Base-by-base conservation (phyloP, 441 rosid genomes). In the Hura crepitans region DNA sequence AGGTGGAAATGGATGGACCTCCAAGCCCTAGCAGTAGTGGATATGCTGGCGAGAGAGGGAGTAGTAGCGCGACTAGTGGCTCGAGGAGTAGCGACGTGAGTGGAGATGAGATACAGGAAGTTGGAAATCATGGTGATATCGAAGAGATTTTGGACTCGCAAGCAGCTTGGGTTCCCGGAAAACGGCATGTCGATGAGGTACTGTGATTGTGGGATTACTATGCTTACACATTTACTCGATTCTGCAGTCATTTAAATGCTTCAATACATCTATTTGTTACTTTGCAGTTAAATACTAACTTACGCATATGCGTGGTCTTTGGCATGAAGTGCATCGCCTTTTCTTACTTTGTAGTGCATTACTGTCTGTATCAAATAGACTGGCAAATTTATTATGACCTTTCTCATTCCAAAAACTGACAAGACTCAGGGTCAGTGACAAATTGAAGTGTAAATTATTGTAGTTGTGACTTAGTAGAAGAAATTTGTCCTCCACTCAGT, bases 141-240 rank as follows among this genome's bases (percentile, higher is more conserved):
- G 82, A 77, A 35, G 80, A 61, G 37, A 75, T 57, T 71, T 28
- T 66, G 8, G 85, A 87, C 71, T 80, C 87, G 11, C 86, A 78
- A 69, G 76, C 78, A 27, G 72, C 88, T 10, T 90, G 97, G 97
- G 74, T 86, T 31, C 96, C 97, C n/a, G 89, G 94, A 4, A 94
- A 94, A 82, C 94, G 96, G 65, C 93, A 91, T 68, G 85, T 86
- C 50, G 84, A 94, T 68, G 99, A 94, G 99, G 99, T 91, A 81
- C 76, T 51, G 65, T 51, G 1, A 23, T 47, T 69, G 30, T 23
- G 28, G 22, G 12, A 49, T 58, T 18, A 28, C 54, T 63, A 2
- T 6, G 28, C 47, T 62, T 43, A 22, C 30, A 15, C 17, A 2
- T 46, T 25, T 1, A 9, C 20, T 50, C 27, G 27, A 49, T 23